Conservation (phyloP, 2,329 filamentous ascomycete species). For the Truncatella angustata region DNA sequence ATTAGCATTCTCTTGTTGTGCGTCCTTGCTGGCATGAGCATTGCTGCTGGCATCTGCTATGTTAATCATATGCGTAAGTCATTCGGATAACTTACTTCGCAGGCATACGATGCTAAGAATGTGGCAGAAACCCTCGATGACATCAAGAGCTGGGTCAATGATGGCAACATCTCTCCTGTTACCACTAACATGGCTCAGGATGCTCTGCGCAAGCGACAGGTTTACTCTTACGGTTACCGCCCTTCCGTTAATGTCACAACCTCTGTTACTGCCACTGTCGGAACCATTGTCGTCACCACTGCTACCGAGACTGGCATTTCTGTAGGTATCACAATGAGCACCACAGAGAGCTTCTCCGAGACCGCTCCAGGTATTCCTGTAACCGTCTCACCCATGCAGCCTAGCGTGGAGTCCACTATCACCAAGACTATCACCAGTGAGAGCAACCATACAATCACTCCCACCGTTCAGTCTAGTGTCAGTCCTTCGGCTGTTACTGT, state of each 20-base stretch:
- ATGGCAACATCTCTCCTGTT: not conserved
- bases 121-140: not conserved
- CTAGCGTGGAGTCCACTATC: not conserved
- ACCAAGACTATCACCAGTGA: slow-evolving; percentile 1
- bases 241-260: not conserved
- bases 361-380: not conserved
- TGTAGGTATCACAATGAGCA: not conserved
- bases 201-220: slow-evolving; percentile 5
- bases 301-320: not conserved
- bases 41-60: slow-evolving; percentile 7
- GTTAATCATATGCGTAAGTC: slow-evolving; percentile 8
- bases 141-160: not conserved
- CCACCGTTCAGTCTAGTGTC: not conserved
- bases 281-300: not conserved
- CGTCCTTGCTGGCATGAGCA: not conserved
- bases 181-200: not conserved
- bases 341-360: not conserved
- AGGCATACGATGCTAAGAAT: not conserved
- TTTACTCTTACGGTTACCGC: not conserved
- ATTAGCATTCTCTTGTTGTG: not conserved
- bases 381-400: not conserved
- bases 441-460: not conserved
- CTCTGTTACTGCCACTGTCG: not conserved
- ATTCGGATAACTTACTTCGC: not conserved
- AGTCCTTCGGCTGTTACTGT: not conserved